Evolutionary conservation across 345 rosid genomes (phyloP).

Genomic region (Psidium guajava): DNA sequence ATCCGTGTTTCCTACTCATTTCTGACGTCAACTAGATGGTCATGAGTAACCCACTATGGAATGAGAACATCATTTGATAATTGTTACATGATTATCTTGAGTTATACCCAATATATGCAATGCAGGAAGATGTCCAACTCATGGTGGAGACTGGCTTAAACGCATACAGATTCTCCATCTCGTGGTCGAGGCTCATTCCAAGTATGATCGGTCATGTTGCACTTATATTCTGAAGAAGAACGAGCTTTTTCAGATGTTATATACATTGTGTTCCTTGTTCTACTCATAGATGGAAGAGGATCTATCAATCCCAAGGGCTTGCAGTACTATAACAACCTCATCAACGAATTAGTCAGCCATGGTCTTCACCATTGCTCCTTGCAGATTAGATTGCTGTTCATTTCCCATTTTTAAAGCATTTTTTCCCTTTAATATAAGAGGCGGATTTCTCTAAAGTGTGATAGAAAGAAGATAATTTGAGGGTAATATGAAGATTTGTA

Average conservation of each 20-base stretch:
- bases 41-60: neutral
- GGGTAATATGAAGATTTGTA: neutral
- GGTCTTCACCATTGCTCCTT: neutral
- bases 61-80: neutral
- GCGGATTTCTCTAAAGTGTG: neutral
- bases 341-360: slow-evolving; percentile 4
- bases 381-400: neutral
- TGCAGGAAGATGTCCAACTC: slow-evolving; percentile 19
- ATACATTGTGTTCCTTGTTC: neutral
- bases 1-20: neutral
- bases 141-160: slow-evolving; percentile 15
- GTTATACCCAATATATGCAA: neutral
- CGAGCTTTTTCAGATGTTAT: neutral
- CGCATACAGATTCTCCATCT: slow-evolving; percentile 20
- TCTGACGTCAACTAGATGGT: neutral
- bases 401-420: neutral
- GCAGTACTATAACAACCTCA: slow-evolving; percentile 18
- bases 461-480: neutral
- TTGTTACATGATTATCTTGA: neutral
- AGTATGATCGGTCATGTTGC: neutral
- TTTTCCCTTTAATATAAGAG: neutral
- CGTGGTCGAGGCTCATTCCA: slow-evolving; percentile 28
- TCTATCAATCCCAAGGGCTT: slow-evolving; percentile 13
- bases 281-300: slow-evolving; percentile 13
- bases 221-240: neutral